Evolutionary conservation across 805 yeast species (phyloP).

Genomic region (Pichia heedii): DNA sequence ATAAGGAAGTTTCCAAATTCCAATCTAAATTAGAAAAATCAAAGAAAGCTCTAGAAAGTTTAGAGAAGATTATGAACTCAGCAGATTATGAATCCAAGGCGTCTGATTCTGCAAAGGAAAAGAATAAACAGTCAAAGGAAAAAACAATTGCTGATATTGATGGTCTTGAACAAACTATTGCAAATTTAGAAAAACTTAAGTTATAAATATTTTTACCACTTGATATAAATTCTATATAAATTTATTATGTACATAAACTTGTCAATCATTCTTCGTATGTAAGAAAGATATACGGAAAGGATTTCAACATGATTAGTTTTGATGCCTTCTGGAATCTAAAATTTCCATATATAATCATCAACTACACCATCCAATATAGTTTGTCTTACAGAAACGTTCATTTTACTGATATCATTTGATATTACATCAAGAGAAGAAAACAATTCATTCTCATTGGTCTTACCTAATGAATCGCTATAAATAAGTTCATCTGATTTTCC

Average conservation of each 20-base stretch:
- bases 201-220: conserved; percentile 24
- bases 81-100: conserved; percentile 85
- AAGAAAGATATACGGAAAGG: no score
- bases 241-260: neutral
- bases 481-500: conserved; percentile 47
- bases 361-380: conserved; percentile 39
- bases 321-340: conserved; percentile 6
- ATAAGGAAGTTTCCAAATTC: conserved; percentile 81
- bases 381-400: conserved; percentile 39
- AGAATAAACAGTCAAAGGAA: conserved; percentile 59
- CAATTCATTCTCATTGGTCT: conserved; percentile 49
- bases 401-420: conserved; percentile 35
- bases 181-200: conserved; percentile 73
- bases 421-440: conserved; percentile 44
- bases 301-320: no score
- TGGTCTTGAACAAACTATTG: conserved; percentile 79
- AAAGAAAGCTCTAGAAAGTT: conserved; percentile 46
- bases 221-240: neutral
- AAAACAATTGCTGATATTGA: conserved; percentile 78
- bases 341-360: conserved; percentile 53
- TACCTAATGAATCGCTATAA: conserved; percentile 66
- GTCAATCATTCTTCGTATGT: no score
- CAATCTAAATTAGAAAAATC: conserved; percentile 64
- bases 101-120: conserved; percentile 68
- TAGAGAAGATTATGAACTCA: conserved; percentile 60